Evolutionary conservation across 371 early-diverging fungal genomes (phyloP), one percentile per base, ranked within the genome.

Genomic region (Apophysomyces variabilis): DNA sequence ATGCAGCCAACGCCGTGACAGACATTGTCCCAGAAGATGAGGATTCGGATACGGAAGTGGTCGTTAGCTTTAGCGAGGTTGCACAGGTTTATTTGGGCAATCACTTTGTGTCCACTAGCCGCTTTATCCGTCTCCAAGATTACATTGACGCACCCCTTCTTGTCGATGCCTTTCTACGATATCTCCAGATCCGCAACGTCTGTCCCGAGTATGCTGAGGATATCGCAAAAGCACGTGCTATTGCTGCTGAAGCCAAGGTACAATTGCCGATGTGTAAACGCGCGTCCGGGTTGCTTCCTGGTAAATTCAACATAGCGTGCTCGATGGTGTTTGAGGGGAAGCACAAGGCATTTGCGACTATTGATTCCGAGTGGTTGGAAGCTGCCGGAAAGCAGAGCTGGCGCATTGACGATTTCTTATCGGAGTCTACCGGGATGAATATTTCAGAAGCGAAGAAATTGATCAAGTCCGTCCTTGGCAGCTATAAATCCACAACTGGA

Each of bases 41-140:
- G n/a, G 85, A 85, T 32, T 83, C 76, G 14, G 74, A 77, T 36
- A 69, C 66, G 37, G 81, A 75, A 0, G 37, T 72, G 0, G 68
- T 73, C 36, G 77, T 87, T 54, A 84, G 80, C 57, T 87, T 87
- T 64, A 73, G 74, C 1, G 84, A 87, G 43, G 86, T 87, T 7
- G 86, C 81, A 6, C 84, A 84, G 39, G 84, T 84, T 1, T 87
- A 83, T 63, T 71, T 85, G 36, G 83, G 86, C 5, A 79, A 86
- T 21, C 65, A 75, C 9, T 86, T 87, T 64, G 66, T 85, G 44
- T 67, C 76, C 9, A 57, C 70, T 21, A 72, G 77, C 38, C 69
- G 74, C 3, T 86, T 84, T 67, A 79, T 85, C 39, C 66, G 74
- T 4, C 43, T 76, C 44, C 70, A 75, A 35, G 81, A 84, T 35